phyloP scores from a whole-genome alignment of 1,284 basidiomycete species.

The Ceratobasidium sp. region DNA sequence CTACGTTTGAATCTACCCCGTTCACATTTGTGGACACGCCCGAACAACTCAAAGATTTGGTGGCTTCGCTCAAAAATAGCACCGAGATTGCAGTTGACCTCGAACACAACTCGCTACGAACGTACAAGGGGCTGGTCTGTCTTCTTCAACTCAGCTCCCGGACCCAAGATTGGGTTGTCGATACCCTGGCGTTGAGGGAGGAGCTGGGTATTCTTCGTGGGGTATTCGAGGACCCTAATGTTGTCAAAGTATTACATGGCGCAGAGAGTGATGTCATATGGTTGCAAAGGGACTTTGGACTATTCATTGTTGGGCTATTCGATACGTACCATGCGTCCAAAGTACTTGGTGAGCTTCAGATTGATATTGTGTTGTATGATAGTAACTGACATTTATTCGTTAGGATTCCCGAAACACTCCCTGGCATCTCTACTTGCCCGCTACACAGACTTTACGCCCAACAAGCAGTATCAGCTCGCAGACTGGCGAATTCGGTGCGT shows the following conservation, averaged over 20 bases:
- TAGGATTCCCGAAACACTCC: conserved; percentile 82
- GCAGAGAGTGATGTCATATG: conserved; percentile 94
- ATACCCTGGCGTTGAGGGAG: conserved; percentile 78
- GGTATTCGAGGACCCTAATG: conserved; percentile 81
- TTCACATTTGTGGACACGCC: conserved; percentile 77
- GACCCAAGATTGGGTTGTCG: conserved; percentile 86
- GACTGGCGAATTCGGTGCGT: conserved; percentile 91
- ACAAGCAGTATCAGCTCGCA: conserved; percentile 95
- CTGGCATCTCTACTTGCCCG: conserved; percentile 86
- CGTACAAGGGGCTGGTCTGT: conserved; percentile 88
- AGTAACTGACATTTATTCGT: neutral
- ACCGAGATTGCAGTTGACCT: conserved; percentile 91
- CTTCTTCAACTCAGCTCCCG: conserved; percentile 93
- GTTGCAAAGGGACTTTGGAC: conserved; percentile 94
- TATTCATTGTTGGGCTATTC: conserved; percentile 94
- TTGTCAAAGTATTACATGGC: conserved; percentile 94
- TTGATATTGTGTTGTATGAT: neutral
- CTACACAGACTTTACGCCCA: conserved; percentile 90
- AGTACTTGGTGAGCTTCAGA: conserved; percentile 64
- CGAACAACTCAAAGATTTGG: conserved; percentile 64
- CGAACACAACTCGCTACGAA: conserved; percentile 89
- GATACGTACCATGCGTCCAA: conserved; percentile 97
- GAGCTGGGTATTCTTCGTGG: conserved; percentile 71
- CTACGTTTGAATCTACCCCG: conserved; percentile 69
- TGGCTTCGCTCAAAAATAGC: conserved; percentile 67